phyloP scores from a whole-genome alignment of 169 alveolate genomes.

The Eimeria tenella region DNA sequence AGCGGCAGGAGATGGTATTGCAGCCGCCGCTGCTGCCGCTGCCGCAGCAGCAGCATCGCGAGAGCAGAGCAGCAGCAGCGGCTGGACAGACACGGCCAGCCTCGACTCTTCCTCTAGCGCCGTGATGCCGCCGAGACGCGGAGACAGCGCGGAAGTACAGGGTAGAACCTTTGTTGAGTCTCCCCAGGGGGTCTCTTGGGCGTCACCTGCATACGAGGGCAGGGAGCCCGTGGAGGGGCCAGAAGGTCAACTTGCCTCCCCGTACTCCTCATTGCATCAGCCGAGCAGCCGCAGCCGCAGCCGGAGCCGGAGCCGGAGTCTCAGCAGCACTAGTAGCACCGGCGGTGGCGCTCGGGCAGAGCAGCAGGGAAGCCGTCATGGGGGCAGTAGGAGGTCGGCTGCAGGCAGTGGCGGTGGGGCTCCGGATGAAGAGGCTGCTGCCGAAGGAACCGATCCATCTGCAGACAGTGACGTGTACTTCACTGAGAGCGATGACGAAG shows the following conservation, averaged over 20 bases:
- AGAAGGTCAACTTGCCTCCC: conserved; percentile 23
- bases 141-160: conserved; percentile 12
- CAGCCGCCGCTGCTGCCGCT: conserved; percentile 44
- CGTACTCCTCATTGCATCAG: conserved; percentile 43
- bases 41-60: conserved; percentile 52
- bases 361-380: conserved; percentile 2
- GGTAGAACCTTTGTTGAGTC: conserved; percentile 21
- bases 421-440: conserved; percentile 52
- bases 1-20: conserved; percentile 17
- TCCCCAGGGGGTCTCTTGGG: conserved; percentile 45
- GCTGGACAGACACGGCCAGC: conserved; percentile 66
- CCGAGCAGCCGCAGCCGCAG: conserved; percentile 69
- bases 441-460: conserved; percentile 26
- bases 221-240: conserved; percentile 37
- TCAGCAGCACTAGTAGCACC: conserved; percentile 48
- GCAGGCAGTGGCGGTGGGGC: conserved; percentile 12
- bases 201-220: conserved; percentile 38
- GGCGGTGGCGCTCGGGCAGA: not conserved
- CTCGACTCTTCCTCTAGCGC: conserved; percentile 40
- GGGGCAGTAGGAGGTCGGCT: conserved; percentile 27
- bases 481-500: conserved; percentile 83
- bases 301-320: conserved; percentile 50
- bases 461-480: conserved; percentile 79
- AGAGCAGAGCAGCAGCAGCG: conserved; percentile 65
- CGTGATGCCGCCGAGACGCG: conserved; percentile 49